Evolutionary conservation across 2,329 filamentous ascomycete species (phyloP).

Genomic region (Trematosphaeria pertusa): DNA sequence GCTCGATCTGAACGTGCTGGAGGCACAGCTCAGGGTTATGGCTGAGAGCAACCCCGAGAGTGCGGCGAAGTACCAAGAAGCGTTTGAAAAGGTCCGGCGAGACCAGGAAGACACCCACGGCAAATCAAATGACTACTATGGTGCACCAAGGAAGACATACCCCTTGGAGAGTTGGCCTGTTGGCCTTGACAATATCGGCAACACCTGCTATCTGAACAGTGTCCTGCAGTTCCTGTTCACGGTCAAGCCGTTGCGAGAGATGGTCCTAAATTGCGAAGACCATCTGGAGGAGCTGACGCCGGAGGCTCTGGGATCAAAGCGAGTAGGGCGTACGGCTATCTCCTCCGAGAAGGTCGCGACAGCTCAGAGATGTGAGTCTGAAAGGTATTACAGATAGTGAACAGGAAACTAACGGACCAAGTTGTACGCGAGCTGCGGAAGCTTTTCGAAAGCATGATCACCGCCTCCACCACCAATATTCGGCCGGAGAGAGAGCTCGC

Average conservation of each 20-base stretch:
- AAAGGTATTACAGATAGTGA: conserved; percentile 20
- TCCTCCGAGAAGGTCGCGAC: conserved; percentile 63
- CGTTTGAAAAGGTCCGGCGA: conserved; percentile 54
- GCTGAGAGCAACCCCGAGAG: conserved; percentile 53
- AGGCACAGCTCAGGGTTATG: conserved; percentile 26
- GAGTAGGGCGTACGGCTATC: conserved; percentile 77
- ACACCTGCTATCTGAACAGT: conserved; percentile 98
- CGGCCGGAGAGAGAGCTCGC: conserved; percentile 79
- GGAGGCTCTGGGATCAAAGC: conserved; percentile 68
- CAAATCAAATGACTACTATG: conserved; percentile 17
- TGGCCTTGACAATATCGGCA: conserved; percentile 90
- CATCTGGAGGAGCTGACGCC: conserved; percentile 73
- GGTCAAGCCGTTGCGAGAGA: conserved; percentile 77
- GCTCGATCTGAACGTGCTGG: conserved; percentile 54
- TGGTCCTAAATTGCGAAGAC: conserved; percentile 78
- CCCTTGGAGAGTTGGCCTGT: conserved; percentile 70
- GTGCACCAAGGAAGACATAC: conserved; percentile 27
- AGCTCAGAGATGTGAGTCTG: conserved; percentile 74
- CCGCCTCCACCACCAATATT: conserved; percentile 66
- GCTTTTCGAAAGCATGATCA: conserved; percentile 75
- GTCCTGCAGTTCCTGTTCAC: conserved; percentile 95
- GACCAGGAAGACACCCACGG: conserved; percentile 36
- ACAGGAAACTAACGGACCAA: conserved; percentile 46
- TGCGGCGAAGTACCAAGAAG: conserved; percentile 53
- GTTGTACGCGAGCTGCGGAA: conserved; percentile 76